Conservation (phyloP, 331 rosid genomes). For the Quercus lobata region DNA sequence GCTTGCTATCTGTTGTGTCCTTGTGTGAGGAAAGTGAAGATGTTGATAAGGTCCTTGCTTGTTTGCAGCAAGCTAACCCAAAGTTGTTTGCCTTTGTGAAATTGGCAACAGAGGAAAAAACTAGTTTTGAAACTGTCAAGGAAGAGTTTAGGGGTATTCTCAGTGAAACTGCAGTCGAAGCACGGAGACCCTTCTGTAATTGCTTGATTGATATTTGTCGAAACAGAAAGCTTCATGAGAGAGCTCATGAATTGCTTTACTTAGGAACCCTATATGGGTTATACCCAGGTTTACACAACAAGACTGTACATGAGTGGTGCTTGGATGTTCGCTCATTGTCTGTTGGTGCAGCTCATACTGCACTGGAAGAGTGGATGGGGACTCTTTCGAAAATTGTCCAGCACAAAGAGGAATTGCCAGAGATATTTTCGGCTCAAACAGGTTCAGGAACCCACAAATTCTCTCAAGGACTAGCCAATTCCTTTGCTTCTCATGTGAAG, state of each 20-base stretch:
- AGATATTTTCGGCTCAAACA: conserved; percentile 68
- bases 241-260: conserved; percentile 92
- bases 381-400: conserved; percentile 63
- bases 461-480: conserved; percentile 72
- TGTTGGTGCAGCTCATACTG: conserved; percentile 85
- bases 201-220: conserved; percentile 91
- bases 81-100: conserved; percentile 54
- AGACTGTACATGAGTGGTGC: conserved; percentile 67
- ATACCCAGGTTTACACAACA: conserved; percentile 85
- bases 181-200: conserved; percentile 89
- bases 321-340: conserved; percentile 84
- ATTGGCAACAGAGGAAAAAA: conserved; percentile 42
- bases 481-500: conserved; percentile 74
- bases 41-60: conserved; percentile 58
- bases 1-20: conserved; percentile 74
- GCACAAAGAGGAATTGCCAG: conserved; percentile 57
- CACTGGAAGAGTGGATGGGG: conserved; percentile 93
- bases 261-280: conserved; percentile 81
- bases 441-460: conserved; percentile 79
- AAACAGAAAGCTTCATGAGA: conserved; percentile 54
- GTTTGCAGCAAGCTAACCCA: conserved; percentile 73
- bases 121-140: conserved; percentile 55
- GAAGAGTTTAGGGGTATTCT: conserved; percentile 61
- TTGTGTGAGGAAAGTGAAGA: conserved; percentile 51
- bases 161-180: conserved; percentile 51